A percentile compares a stretch with the other conserved stretches of the same genome.
Conservation (phyloP, 1,139 yeast species). For the Yamadazyma trypodendri region DNA sequence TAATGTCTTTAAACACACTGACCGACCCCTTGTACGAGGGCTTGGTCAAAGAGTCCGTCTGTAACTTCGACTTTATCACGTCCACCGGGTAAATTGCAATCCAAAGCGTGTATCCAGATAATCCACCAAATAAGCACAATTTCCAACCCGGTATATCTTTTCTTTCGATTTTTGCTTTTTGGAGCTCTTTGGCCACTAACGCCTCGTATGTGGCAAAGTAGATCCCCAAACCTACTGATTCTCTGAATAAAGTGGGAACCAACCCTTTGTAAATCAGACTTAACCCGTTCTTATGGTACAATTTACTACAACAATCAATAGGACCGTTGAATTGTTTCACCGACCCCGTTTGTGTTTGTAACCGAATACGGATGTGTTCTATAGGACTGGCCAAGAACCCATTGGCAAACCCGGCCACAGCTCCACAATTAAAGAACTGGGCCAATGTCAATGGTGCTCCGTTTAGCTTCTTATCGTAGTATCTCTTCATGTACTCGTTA, state of each 20-base stretch:
- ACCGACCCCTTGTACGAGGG: conserved; percentile 51
- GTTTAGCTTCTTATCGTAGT: conserved; percentile 44
- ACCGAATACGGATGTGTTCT: conserved; percentile 86
- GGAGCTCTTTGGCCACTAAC: conserved; percentile 63
- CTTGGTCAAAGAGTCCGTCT: conserved; percentile 65
- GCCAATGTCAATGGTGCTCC: conserved; percentile 43
- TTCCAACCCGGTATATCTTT: conserved; percentile 81
- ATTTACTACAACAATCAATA: conserved; percentile 66
- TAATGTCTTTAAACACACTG: conserved; percentile 56
- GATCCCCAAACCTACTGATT: conserved; percentile 82
- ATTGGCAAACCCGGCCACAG: conserved; percentile 86
- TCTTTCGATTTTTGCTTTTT: conserved; percentile 42
- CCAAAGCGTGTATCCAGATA: conserved; percentile 89
- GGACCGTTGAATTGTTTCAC: conserved; percentile 66
- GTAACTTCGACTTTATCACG: conserved; percentile 80
- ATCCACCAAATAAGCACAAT: conserved; percentile 77
- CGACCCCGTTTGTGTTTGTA: conserved; percentile 74
- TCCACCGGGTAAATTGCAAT: conserved; percentile 78
- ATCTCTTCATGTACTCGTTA: conserved; percentile 89
- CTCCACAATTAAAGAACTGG: conserved; percentile 80
- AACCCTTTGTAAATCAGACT: conserved; percentile 65
- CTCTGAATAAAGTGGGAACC: conserved; percentile 77
- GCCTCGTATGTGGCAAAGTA: conserved; percentile 91
- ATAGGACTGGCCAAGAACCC: conserved; percentile 88
- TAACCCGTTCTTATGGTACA: conserved; percentile 51